phyloP scores from a whole-genome alignment of 2,329 filamentous ascomycete species.

The Penicillium sp. region DNA sequence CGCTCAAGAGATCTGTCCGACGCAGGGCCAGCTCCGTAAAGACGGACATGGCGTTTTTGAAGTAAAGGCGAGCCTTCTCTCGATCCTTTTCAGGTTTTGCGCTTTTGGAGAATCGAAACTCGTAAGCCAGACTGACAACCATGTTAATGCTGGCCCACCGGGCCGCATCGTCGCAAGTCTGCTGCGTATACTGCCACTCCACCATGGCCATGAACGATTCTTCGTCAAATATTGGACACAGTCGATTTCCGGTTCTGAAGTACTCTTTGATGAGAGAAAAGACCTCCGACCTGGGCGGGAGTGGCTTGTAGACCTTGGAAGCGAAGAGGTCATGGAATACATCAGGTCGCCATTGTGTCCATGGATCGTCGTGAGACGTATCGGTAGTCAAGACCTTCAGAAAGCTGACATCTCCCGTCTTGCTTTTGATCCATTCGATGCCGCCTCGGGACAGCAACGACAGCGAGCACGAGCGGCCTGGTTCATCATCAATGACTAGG shows the following conservation, averaged over 20 bases:
- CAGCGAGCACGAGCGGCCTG: constrained; percentile 85
- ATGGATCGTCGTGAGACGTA: constrained; percentile 78
- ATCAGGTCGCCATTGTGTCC: constrained; percentile 93
- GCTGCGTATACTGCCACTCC: constrained; percentile 82
- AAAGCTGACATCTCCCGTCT: constrained; percentile 87
- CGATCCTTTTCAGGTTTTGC: constrained; percentile 81
- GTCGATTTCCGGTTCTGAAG: constrained; percentile 95
- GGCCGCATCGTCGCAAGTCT: constrained; percentile 86
- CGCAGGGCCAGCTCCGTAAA: constrained; percentile 86
- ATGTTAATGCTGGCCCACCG: constrained; percentile 97
- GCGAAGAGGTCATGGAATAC: constrained; percentile 87
- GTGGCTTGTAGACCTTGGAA: constrained; percentile 68
- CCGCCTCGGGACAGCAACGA: constrained; percentile 95
- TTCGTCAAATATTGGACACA: constrained; percentile 93
- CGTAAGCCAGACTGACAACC: constrained; percentile 78
- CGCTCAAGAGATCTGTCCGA: constrained; percentile 85
- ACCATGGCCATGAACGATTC: constrained; percentile 95
- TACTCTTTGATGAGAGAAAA: constrained; percentile 81
- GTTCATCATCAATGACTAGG: not conserved
- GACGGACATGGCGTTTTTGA: constrained; percentile 92
- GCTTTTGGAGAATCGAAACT: constrained; percentile 85
- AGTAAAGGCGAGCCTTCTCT: constrained; percentile 81
- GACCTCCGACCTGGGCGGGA: constrained; percentile 80
- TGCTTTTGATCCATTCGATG: constrained; percentile 93
- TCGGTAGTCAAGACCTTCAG: constrained; percentile 79